These are phyloP conservation scores for Hsuehochloa calcarea DNA, from an alignment of 176 grass and related monocot genomes.

Conservation along the genomic window DNA sequence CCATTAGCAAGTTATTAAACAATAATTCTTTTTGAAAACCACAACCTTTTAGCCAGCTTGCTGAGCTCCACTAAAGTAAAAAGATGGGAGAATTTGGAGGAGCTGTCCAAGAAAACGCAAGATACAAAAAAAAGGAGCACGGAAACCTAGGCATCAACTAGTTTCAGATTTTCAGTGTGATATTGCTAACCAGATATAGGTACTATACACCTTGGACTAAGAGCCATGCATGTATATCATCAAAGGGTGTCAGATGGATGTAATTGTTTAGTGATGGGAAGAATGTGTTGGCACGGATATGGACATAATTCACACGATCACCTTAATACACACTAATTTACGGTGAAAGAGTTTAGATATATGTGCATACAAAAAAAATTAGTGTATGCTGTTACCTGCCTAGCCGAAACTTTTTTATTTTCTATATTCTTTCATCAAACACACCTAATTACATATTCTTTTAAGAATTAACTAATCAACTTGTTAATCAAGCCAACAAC, in stretches of 20 bases:
- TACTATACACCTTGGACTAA: constrained; percentile 16
- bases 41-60: constrained; percentile 17
- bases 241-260: background rate
- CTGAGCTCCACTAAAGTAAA: constrained; percentile 34
- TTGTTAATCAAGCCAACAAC: too few relatives aligned
- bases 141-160: constrained; percentile 33
- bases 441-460: too few relatives aligned
- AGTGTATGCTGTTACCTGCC: too few relatives aligned
- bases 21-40: background rate
- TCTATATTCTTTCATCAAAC: too few relatives aligned
- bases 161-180: constrained; percentile 22
- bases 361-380: too few relatives aligned
- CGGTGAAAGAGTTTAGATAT: too few relatives aligned
- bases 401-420: too few relatives aligned
- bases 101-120: constrained; percentile 27
- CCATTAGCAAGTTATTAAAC: background rate
- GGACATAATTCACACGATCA: too few relatives aligned
- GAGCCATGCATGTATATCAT: constrained; percentile 25
- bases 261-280: constrained; percentile 26
- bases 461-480: too few relatives aligned
- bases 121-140: constrained; percentile 40
- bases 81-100: constrained; percentile 28
- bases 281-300: background rate
- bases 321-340: too few relatives aligned
- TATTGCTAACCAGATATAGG: constrained; percentile 35